A percentile compares a stretch with the other conserved stretches of the same genome.
These are phyloP conservation scores for Boletus sp. DNA, from an alignment of 768 basidiomycete genomes.

Conservation along the genomic window DNA sequence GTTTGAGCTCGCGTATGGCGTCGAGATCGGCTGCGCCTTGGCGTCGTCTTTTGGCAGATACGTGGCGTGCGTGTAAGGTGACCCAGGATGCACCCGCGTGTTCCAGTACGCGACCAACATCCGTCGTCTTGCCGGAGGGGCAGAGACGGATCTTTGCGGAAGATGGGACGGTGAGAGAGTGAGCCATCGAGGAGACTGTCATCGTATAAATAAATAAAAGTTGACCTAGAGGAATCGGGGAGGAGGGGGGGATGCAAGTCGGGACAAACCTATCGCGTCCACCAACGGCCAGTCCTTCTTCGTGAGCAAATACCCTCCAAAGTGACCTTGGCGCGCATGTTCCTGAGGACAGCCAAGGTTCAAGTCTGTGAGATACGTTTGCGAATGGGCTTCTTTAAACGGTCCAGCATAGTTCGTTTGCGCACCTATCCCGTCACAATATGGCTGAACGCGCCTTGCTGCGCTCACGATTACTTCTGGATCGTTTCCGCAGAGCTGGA, in stretches of 20 bases:
- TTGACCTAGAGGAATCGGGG: neutral
- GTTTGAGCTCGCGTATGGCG: conserved; percentile 55
- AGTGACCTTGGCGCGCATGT: conserved; percentile 60
- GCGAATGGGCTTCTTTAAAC: neutral
- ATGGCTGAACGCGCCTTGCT: conserved; percentile 52
- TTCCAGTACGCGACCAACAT: conserved; percentile 56
- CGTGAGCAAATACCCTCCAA: conserved; percentile 71
- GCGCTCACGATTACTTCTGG: conserved; percentile 58
- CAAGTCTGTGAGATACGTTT: conserved; percentile 47
- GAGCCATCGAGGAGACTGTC: conserved; percentile 62
- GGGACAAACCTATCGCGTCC: conserved; percentile 56
- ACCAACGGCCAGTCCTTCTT: conserved; percentile 72
- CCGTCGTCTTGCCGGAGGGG: conserved; percentile 51
- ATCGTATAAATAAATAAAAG: neutral
- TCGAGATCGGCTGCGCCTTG: conserved; percentile 68
- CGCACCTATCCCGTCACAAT: conserved; percentile 70
- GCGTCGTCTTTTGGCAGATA: conserved; percentile 64
- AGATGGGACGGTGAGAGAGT: conserved; percentile 59
- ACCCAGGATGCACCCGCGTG: conserved; percentile 67
- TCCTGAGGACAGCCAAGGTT: conserved; percentile 83
- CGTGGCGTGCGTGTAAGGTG: conserved; percentile 70
- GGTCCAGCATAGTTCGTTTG: too few relatives aligned
- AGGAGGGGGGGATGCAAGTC: neutral
- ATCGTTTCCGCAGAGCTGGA: conserved; percentile 73
- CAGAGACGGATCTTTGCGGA: conserved; percentile 63